phyloP scores from a whole-genome alignment of 78 protist species.

The Guillardia theta region DNA sequence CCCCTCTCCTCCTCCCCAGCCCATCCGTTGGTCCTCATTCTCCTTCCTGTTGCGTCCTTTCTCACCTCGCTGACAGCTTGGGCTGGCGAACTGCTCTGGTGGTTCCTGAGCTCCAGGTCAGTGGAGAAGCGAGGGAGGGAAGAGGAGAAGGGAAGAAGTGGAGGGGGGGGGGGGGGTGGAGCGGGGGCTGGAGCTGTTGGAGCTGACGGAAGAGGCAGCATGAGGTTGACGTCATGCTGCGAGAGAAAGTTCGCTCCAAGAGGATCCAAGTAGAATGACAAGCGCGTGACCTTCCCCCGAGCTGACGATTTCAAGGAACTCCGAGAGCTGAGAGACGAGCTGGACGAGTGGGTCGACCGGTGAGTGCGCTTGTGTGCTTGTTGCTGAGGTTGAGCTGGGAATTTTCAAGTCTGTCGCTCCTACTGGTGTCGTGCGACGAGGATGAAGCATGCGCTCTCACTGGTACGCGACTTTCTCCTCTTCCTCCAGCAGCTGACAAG shows the following conservation, averaged over 20 bases:
- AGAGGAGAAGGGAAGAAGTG: too few relatives aligned
- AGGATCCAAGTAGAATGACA: background rate
- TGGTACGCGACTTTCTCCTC: background rate
- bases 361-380: background rate
- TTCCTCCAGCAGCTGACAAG: background rate
- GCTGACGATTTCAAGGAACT: background rate
- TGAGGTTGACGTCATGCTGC: conserved; percentile 35
- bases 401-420: too few relatives aligned
- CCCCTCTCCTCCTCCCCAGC: background rate
- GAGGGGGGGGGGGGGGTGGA: too few relatives aligned
- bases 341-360: background rate
- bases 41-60: background rate
- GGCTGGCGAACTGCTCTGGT: conserved; percentile 53
- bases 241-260: background rate
- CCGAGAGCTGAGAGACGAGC: conserved; percentile 20
- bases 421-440: too few relatives aligned
- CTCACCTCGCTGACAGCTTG: background rate
- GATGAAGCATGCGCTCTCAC: background rate
- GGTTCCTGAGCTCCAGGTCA: conserved; percentile 62
- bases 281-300: background rate
- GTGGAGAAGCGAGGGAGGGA: too few relatives aligned
- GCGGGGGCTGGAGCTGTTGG: too few relatives aligned
- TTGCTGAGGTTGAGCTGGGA: background rate
- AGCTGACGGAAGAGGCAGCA: too few relatives aligned
- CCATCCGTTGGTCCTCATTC: background rate